Evolutionary conservation across 805 yeast species (phyloP).

Genomic region (Komagataella pseudopastoris): DNA sequence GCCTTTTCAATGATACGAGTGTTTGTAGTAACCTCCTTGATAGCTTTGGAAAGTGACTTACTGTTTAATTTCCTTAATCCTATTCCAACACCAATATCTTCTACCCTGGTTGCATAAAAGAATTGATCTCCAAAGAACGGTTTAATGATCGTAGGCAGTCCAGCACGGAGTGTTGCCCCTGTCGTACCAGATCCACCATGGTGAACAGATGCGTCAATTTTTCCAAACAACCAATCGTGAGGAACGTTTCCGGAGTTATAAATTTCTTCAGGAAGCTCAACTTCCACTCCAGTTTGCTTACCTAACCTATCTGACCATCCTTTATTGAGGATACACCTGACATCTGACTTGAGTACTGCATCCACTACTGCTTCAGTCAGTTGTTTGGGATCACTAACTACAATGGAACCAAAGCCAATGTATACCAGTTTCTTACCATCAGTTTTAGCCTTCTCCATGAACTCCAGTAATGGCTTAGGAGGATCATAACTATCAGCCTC

Average conservation of each 20-base stretch:
- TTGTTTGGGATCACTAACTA: constrained; percentile 69
- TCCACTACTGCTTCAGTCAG: constrained; percentile 68
- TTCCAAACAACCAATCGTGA: constrained; percentile 90
- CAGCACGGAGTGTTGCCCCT: constrained; percentile 79
- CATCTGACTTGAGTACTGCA: constrained; percentile 71
- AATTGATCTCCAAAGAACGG: constrained; percentile 97
- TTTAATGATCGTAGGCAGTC: constrained; percentile 80
- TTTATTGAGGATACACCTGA: constrained; percentile 75
- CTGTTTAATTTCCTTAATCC: constrained; percentile 55
- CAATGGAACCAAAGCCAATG: constrained; percentile 93
- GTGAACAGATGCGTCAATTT: constrained; percentile 87
- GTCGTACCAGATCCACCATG: constrained; percentile 98
- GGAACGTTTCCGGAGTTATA: constrained; percentile 65
- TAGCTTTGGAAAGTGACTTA: constrained; percentile 49
- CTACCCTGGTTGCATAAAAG: constrained; percentile 78
- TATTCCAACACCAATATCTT: constrained; percentile 80
- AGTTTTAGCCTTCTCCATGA: constrained; percentile 46
- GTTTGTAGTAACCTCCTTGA: constrained; percentile 55
- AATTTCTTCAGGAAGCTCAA: constrained; percentile 51
- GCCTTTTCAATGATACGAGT: constrained; percentile 60
- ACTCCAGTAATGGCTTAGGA: constrained; percentile 39
- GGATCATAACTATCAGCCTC: constrained; percentile 39
- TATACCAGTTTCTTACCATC: constrained; percentile 67
- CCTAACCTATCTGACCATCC: constrained; percentile 85
- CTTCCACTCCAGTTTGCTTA: constrained; percentile 23